These are phyloP conservation scores for Globisporangium cylindrosporum DNA, from an alignment of 352 stramenopile genomes.

Conservation along the genomic window DNA sequence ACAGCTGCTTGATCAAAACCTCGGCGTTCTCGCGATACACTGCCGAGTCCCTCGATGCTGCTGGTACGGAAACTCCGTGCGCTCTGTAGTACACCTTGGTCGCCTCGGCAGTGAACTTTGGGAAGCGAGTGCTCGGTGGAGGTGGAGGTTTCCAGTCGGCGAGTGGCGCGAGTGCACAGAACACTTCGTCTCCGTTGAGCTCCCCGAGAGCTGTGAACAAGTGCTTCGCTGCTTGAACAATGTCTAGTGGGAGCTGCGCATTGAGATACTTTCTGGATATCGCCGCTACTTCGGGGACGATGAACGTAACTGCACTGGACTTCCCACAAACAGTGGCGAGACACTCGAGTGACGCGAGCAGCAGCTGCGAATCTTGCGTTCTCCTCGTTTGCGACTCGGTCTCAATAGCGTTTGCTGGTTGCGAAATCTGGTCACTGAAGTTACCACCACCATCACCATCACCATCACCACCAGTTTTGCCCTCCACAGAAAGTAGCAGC, in stretches of 20 bases:
- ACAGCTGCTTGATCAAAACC: constrained; percentile 13
- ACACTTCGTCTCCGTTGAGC: constrained; percentile 76
- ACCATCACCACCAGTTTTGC: background rate
- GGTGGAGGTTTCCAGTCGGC: constrained; percentile 48
- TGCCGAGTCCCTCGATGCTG: background rate
- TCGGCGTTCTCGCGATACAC: constrained; percentile 12
- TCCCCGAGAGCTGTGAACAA: constrained; percentile 43
- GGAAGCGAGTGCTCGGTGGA: constrained; percentile 45
- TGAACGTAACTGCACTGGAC: constrained; percentile 40
- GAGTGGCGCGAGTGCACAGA: constrained; percentile 49
- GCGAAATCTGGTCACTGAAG: background rate
- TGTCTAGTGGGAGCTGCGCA: constrained; percentile 24
- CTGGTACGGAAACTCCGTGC: background rate
- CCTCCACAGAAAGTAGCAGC: constrained; percentile 35
- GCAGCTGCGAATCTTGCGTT: constrained; percentile 53
- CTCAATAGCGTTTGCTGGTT: background rate
- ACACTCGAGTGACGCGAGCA: constrained; percentile 58
- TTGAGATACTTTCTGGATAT: constrained; percentile 50
- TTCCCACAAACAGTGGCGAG: constrained; percentile 44
- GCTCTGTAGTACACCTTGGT: constrained; percentile 32
- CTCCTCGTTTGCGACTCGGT: constrained; percentile 23
- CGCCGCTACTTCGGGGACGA: constrained; percentile 58
- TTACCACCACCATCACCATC: no score
- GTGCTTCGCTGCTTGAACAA: constrained; percentile 35
- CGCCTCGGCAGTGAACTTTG: constrained; percentile 24